Percentiles rank a stretch among this genome's conserved stretches.
Conservation (phyloP, 129 eudicot genomes). For the Glebionis coronaria region DNA sequence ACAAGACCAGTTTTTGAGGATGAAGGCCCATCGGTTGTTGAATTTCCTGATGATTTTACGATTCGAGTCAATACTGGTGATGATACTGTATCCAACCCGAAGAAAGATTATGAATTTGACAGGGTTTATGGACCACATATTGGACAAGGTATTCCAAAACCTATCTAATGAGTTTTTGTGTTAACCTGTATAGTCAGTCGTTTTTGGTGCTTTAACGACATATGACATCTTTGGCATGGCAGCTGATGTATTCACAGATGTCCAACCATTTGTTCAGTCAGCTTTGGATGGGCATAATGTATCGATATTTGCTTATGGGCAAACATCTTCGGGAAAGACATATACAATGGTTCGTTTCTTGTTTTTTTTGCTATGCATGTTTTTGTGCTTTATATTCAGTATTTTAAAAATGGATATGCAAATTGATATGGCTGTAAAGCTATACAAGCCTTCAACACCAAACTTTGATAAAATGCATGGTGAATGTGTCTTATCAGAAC, state of each 20-base stretch:
- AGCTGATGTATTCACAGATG: constrained; percentile 93
- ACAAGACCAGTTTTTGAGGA: constrained; percentile 96
- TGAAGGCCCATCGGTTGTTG: constrained; percentile 86
- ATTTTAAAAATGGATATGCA: constrained; percentile 11
- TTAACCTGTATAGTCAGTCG: constrained; percentile 8
- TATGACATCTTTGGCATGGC: constrained; percentile 33
- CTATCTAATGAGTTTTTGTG: constrained; percentile 15
- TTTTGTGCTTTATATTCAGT: background rate
- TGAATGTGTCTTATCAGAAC: background rate
- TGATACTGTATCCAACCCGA: constrained; percentile 71
- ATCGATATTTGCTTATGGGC: constrained; percentile 90
- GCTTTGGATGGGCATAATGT: constrained; percentile 98
- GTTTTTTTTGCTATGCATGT: constrained; percentile 4
- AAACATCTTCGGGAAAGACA: constrained; percentile 86
- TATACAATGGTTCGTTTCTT: constrained; percentile 75
- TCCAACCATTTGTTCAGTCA: constrained; percentile 99
- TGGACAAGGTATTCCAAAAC: constrained; percentile 69
- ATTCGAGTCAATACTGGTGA: constrained; percentile 75
- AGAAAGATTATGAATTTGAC: constrained; percentile 97
- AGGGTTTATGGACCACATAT: constrained; percentile 99
- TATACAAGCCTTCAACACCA: background rate
- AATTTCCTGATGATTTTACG: constrained; percentile 86
- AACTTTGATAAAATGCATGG: too few species aligned
- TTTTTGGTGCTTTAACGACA: constrained; percentile 16
- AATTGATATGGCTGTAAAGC: background rate